phyloP scores from a whole-genome alignment of 345 rosid genomes.

The Rhodamnia rubescens region DNA sequence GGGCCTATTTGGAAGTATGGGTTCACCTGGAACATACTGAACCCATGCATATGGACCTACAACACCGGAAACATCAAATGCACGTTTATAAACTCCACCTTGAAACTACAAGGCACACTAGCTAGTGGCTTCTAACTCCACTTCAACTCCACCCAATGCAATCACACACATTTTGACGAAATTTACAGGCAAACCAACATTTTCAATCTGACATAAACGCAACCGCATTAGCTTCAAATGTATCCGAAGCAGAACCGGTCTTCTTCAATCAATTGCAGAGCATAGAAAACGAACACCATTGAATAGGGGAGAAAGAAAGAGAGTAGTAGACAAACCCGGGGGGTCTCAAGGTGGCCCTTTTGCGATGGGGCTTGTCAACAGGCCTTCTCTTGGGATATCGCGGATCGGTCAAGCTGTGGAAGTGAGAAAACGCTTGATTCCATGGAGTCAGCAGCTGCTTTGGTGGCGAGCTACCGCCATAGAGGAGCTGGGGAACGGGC shows the following conservation, averaged over 20 bases:
- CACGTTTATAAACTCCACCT: background rate
- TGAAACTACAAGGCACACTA: background rate
- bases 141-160: background rate
- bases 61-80: conserved; percentile 9
- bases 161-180: background rate
- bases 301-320: background rate
- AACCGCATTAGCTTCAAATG: background rate
- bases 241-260: background rate
- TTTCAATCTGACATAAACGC: background rate
- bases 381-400: conserved; percentile 80
- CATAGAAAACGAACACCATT: background rate
- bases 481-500: conserved; percentile 8
- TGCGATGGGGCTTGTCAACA: conserved; percentile 56
- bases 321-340: conserved; percentile 29
- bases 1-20: conserved; percentile 66
- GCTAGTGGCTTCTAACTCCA: background rate
- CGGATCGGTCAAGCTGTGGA: conserved; percentile 56
- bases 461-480: background rate
- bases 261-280: background rate
- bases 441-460: conserved; percentile 18
- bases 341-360: conserved; percentile 62
- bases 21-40: conserved; percentile 60
- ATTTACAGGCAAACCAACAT: background rate
- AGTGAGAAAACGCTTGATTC: conserved; percentile 18
- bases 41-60: conserved; percentile 89